Evolutionary conservation across 768 basidiomycete genomes (phyloP), one percentile per base, ranked within the genome.

Genomic region (Phylloporus arenicola): DNA sequence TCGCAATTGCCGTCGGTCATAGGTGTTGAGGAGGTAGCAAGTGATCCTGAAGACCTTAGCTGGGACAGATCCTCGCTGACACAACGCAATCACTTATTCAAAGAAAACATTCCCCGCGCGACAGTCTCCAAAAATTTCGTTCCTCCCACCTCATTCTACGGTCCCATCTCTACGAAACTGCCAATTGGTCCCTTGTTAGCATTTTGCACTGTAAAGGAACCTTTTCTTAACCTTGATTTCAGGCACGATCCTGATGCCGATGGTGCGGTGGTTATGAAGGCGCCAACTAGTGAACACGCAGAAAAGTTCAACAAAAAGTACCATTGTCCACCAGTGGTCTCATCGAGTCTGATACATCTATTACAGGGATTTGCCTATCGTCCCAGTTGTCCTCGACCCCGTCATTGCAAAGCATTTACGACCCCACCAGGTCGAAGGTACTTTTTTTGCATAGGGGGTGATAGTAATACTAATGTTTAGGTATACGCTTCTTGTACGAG

Each of bases 401-500:
- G 70, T 88, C n/a, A 64, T 99, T 20, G 75, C 81, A 2, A 76
- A 79, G 33, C 77, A 78, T 45, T 79, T 99, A 68, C 76, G 95
- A 45, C 81, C 86, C 13, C 96, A 99, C 70, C 96, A 99, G 62
- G 75, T 78, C 41, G 93, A 96, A 76, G 93, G 92, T 79, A 61
- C 4, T 34, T 45, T 59, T 67, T 49, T 11, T 9, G 16, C 3
- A 9, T 5, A 41, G 2, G 17, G 12, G 3, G 10, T 38, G 20
- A 39, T n/a, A 17, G 39, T 37, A 19, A 20, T 53, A 12, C 29
- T 51, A 38, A 45, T 49, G 45, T 48, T 49, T 49, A 86, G 86
- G 90, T 27, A 77, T 92, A 30, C 79, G 81, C 64, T 99, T 99
- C 68, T 71, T 99, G 73, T 99, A 99, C 62, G 91, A 94, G 62